phyloP scores from a whole-genome alignment of 2,329 filamentous ascomycete genomes.

The Cladosporium sp. region DNA sequence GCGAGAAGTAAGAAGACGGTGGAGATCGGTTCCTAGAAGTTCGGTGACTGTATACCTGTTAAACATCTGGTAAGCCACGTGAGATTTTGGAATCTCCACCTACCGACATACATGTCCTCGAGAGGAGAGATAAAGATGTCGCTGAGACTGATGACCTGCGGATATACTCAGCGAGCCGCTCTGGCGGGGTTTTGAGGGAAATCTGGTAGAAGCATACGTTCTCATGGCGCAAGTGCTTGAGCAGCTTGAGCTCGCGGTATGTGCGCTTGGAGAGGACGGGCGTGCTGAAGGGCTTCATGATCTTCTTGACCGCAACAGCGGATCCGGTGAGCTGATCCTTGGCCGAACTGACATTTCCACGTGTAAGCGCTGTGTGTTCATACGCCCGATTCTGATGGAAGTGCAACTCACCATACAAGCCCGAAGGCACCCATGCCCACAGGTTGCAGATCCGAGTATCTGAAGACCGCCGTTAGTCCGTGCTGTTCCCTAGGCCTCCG shows the following conservation, averaged over 20 bases:
- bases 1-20: slow-evolving; percentile 88
- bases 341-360: slow-evolving; percentile 70
- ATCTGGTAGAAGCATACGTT: slow-evolving; percentile 56
- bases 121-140: slow-evolving; percentile 99
- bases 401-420: slow-evolving; percentile 71
- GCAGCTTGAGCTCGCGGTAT: slow-evolving; percentile 92
- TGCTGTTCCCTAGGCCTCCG: slow-evolving; percentile 12
- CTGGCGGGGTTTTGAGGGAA: not conserved
- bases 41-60: slow-evolving; percentile 94
- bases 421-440: slow-evolving; percentile 99
- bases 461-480: slow-evolving; percentile 37
- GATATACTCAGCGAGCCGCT: not conserved
- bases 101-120: slow-evolving; percentile 77
- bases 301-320: slow-evolving; percentile 98
- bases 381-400: too few species aligned
- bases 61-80: slow-evolving; percentile 22
- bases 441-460: slow-evolving; percentile 95
- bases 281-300: slow-evolving; percentile 99
- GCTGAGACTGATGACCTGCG: slow-evolving; percentile 86
- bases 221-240: slow-evolving; percentile 95
- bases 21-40: slow-evolving; percentile 91
- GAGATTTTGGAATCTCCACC: slow-evolving; percentile 20
- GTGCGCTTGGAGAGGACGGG: slow-evolving; percentile 95
- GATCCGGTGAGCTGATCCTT: slow-evolving; percentile 96
- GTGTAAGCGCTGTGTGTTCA: not conserved